A percentile compares a stretch with the other conserved stretches of the same genome.
phyloP scores from a whole-genome alignment of 192 early-diverging fungal species.

The Backusella australiensis region DNA sequence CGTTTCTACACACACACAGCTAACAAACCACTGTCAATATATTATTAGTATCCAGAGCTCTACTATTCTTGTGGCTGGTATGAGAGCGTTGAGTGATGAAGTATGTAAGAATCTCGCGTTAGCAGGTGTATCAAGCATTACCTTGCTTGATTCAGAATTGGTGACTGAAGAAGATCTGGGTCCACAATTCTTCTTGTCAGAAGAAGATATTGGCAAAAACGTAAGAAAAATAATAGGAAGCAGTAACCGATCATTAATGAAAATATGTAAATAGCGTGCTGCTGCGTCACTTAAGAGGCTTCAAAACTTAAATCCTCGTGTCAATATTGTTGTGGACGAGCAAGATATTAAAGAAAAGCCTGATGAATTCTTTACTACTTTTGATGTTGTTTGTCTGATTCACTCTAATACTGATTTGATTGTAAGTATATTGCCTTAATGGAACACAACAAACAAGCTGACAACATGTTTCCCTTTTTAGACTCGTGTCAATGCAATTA shows the following conservation, averaged over 20 bases:
- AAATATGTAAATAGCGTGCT: background rate
- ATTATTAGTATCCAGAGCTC: constrained; percentile 72
- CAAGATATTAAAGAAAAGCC: constrained; percentile 40
- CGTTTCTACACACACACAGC: background rate
- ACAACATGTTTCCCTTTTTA: background rate
- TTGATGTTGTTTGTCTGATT: constrained; percentile 69
- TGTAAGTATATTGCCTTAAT: constrained; percentile 30
- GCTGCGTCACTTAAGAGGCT: constrained; percentile 59
- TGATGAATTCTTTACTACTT: constrained; percentile 55
- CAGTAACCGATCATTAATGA: background rate
- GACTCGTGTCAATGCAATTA: constrained; percentile 59
- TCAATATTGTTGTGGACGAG: constrained; percentile 55
- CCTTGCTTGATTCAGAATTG: constrained; percentile 58
- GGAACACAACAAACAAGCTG: too few relatives aligned
- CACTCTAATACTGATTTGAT: constrained; percentile 40
- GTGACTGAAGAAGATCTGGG: constrained; percentile 68
- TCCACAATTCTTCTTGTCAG: constrained; percentile 69
- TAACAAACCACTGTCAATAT: background rate
- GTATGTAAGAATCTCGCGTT: constrained; percentile 92
- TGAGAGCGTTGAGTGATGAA: constrained; percentile 78
- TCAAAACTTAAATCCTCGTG: constrained; percentile 81
- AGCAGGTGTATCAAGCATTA: constrained; percentile 78
- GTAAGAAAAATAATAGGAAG: constrained; percentile 41
- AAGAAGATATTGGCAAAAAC: constrained; percentile 68
- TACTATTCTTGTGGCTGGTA: constrained; percentile 69